Base-by-base conservation (phyloP, 2,329 filamentous ascomycete genomes). In the Pseudogymnoascus sp. region DNA sequence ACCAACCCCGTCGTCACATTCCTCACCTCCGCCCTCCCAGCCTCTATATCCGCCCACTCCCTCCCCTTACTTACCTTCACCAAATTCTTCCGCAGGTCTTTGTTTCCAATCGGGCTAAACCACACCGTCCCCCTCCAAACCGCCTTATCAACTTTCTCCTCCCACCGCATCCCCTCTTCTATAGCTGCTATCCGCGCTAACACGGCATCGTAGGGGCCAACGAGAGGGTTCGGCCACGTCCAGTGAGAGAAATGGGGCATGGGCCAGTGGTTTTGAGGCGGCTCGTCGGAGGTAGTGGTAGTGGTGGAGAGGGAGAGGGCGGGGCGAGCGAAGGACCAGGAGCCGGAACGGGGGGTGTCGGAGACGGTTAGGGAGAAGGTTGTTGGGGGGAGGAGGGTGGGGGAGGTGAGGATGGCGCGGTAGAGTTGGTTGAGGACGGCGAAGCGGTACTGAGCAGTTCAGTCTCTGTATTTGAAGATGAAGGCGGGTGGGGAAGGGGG, bases 221-320 rank as follows among this genome's bases (percentile, higher is more conserved):
- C 81, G 75, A 80, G 80, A 62, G 78, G 79, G 54, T 81, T 75
- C 21, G 79, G 75, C 82, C 82, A 84, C 5, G 79, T 77, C 79
- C 79, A 85, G 74, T 79, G 82, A 69, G 77, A 77, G 76, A 82
- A 86, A 75, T 81, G 83, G 64, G 82, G 82, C 74, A 84, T 80
- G 4, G 81, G 71, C 73, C 82, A 84, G 65, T 75, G 75, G 37
- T 78, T 77, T 10, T 64, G 66, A 19, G 65, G 66, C 64, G 73
- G 74, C 4, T 45, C 11, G 4, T 19, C 1, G 11, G 43, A 23
- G 21, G 43, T 14, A 6, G 11, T n/a, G n/a, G n/a, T n/a, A n/a
- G n/a, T n/a, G n/a, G n/a, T n/a, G n/a, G n/a, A n/a, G n/a, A n/a
- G 65, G 0, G 78, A 75, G 70, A 78, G 75, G 21, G 77, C 77